phyloP scores from a whole-genome alignment of 192 early-diverging fungal species.

The Phycomyces blakesleeanus region DNA sequence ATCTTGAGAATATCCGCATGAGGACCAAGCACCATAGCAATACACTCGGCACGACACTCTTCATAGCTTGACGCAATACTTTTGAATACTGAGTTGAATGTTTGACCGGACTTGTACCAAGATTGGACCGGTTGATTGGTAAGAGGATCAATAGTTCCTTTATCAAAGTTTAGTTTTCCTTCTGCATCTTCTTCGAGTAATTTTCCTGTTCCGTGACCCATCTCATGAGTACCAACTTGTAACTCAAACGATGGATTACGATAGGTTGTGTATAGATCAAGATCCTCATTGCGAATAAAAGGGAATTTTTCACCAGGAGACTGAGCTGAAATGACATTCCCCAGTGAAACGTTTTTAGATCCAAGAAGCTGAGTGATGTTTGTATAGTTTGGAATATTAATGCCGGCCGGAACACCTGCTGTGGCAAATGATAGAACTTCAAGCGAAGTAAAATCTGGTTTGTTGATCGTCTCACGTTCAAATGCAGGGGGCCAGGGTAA shows the following conservation, averaged over 20 bases:
- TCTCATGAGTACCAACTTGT: conserved; percentile 59
- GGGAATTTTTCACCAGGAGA: conserved; percentile 47
- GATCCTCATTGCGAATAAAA: conserved; percentile 46
- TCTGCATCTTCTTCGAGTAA: conserved; percentile 46
- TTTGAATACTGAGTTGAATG: conserved; percentile 54
- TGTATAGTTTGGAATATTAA: conserved; percentile 49
- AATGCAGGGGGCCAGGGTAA: conserved; percentile 53
- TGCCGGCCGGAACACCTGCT: conserved; percentile 43
- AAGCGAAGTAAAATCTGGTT: conserved; percentile 56
- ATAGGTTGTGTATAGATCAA: conserved; percentile 40
- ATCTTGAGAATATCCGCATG: conserved; percentile 46
- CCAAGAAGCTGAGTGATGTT: conserved; percentile 43
- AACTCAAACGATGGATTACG: conserved; percentile 49
- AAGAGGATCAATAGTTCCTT: conserved; percentile 36
- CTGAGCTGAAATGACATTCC: conserved; percentile 51
- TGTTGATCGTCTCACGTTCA: conserved; percentile 47
- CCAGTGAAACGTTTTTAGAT: conserved; percentile 61
- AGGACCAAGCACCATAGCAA: conserved; percentile 41
- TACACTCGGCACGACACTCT: conserved; percentile 57
- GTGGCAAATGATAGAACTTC: conserved; percentile 58
- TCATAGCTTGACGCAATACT: conserved; percentile 40
- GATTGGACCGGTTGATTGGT: conserved; percentile 41
- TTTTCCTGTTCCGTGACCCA: conserved; percentile 61
- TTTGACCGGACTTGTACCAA: conserved; percentile 58
- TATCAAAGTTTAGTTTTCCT: conserved; percentile 53